These are phyloP conservation scores for Suillus bovinus DNA, from an alignment of 768 basidiomycete genomes.

Conservation along the genomic window DNA sequence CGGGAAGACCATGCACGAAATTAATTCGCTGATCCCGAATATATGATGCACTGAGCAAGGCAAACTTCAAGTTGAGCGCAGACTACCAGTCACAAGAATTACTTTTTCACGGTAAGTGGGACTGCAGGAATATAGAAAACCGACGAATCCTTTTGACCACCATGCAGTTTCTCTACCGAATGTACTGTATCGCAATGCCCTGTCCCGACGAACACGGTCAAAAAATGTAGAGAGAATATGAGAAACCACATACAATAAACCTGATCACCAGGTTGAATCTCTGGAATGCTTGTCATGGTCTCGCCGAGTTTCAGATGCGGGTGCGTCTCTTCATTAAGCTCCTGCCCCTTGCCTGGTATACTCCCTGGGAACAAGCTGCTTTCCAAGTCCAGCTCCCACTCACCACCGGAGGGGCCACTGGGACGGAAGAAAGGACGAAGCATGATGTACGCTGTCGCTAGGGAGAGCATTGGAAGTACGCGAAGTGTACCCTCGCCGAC, in stretches of 20 bases:
- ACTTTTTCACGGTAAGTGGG: too few species aligned
- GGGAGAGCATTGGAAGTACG: too few species aligned
- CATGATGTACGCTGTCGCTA: too few species aligned
- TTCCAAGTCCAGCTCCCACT: too few species aligned
- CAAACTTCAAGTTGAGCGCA: too few species aligned
- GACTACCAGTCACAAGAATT: too few species aligned
- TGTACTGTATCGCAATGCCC: too few species aligned
- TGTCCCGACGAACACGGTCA: not conserved
- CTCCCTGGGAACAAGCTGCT: constrained; percentile 41
- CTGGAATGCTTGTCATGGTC: constrained; percentile 60
- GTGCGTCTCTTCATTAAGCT: constrained; percentile 54
- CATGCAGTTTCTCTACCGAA: too few species aligned
- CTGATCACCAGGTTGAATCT: constrained; percentile 63
- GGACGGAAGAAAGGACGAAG: too few species aligned
- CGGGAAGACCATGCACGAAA: constrained; percentile 48
- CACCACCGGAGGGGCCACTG: constrained; percentile 10
- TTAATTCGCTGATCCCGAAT: constrained; percentile 28
- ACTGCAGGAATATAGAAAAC: too few species aligned
- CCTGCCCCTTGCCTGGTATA: constrained; percentile 53
- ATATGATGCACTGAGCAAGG: too few species aligned
- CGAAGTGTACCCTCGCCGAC: constrained; percentile 38
- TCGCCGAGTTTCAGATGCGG: constrained; percentile 58
- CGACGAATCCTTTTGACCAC: too few species aligned
- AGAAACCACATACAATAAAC: constrained; percentile 48
- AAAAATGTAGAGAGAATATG: not conserved